phyloP scores from a whole-genome alignment of 164 flowering plant species.

The Litsea cubeba region DNA sequence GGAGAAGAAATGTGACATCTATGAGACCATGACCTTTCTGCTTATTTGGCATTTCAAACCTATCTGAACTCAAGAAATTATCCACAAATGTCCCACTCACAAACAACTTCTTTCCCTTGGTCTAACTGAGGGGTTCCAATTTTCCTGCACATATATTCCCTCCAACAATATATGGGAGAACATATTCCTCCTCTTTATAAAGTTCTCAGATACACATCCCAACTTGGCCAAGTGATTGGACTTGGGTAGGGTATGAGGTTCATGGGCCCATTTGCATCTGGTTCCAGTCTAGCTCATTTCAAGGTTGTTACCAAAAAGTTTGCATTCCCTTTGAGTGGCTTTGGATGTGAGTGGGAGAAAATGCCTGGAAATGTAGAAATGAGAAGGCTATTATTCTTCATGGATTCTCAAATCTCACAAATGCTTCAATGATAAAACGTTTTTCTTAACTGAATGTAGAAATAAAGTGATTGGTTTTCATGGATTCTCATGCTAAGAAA shows the following conservation, averaged over 20 bases:
- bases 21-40: not conserved
- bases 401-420: not conserved
- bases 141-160: slow-evolving; percentile 4
- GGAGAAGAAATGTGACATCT: not conserved
- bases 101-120: not conserved
- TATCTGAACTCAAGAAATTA: not conserved
- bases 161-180: not conserved
- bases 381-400: not conserved
- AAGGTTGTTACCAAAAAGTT: slow-evolving; percentile 1
- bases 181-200: slow-evolving; percentile 4
- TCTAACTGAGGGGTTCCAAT: not conserved
- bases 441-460: not conserved
- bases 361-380: not conserved
- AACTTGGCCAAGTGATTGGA: slow-evolving; percentile 2
- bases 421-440: not conserved
- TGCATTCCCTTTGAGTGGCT: slow-evolving; percentile 8
- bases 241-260: not conserved
- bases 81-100: not conserved
- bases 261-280: slow-evolving; percentile 9
- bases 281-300: slow-evolving; percentile 3
- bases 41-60: not conserved
- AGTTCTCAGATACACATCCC: not conserved
- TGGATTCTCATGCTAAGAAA: not conserved
- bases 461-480: not conserved
- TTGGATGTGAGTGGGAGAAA: slow-evolving; percentile 1